phyloP scores from a whole-genome alignment of 2,329 filamentous ascomycete species.

The Cytospora leucostoma region DNA sequence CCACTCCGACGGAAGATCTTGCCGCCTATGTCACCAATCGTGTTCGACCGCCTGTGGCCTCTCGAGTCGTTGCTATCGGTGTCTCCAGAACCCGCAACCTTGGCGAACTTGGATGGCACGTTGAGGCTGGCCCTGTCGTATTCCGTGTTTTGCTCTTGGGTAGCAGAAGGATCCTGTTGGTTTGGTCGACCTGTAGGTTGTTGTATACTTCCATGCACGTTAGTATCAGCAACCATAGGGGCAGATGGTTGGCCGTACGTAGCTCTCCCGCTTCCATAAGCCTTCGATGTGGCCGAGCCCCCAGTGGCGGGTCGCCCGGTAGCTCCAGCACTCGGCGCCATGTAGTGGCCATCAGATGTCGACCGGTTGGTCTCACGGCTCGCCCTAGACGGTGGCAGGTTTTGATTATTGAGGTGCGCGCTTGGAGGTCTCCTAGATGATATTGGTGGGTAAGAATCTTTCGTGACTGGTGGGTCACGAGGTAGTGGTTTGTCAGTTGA shows the following conservation, averaged over 20 bases:
- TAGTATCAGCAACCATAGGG: constrained; percentile 83
- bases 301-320: constrained; percentile 73
- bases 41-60: constrained; percentile 70
- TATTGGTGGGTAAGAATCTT: constrained; percentile 43
- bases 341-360: constrained; percentile 56
- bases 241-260: constrained; percentile 88
- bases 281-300: constrained; percentile 70
- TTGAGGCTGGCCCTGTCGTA: constrained; percentile 63
- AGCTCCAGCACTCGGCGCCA: constrained; percentile 51
- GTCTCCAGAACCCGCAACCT: constrained; percentile 56
- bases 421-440: constrained; percentile 49
- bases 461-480: constrained; percentile 54
- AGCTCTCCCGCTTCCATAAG: constrained; percentile 56
- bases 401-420: constrained; percentile 48
- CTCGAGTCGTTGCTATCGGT: constrained; percentile 50
- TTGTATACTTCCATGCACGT: constrained; percentile 85
- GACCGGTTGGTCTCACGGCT: constrained; percentile 54
- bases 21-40: constrained; percentile 78
- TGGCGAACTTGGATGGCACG: constrained; percentile 60
- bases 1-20: constrained; percentile 83
- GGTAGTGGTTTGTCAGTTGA: constrained; percentile 59
- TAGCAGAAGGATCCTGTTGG: constrained; percentile 50
- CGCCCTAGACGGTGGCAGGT: constrained; percentile 49
- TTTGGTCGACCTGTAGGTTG: constrained; percentile 69
- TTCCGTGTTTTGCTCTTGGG: constrained; percentile 51